These are phyloP conservation scores for Xylariomycetidae sp. DNA, from an alignment of 2,329 filamentous ascomycete species.

Conservation along the genomic window DNA sequence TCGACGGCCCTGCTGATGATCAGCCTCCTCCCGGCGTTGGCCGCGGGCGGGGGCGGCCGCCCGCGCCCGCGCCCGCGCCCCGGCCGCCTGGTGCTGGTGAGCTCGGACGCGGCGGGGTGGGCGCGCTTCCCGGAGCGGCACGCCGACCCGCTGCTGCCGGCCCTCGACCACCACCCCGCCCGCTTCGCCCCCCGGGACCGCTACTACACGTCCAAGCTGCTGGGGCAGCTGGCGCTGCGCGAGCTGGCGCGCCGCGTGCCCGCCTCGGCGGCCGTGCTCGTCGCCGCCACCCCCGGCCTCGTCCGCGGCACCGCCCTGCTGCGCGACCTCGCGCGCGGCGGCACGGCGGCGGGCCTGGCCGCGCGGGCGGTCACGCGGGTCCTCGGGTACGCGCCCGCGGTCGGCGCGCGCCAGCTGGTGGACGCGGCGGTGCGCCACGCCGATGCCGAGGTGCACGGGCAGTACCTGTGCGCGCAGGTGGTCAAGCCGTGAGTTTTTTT, in stretches of 20 bases:
- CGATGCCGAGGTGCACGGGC: conserved; percentile 5
- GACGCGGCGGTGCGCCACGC: conserved; percentile 4
- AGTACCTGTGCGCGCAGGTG: too few species aligned
- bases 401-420: conserved; percentile 4
- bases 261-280: conserved; percentile 5
- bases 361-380: conserved; percentile 5
- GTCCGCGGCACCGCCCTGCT: conserved; percentile 6
- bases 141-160: conserved; percentile 2
- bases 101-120: conserved; percentile 15
- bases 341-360: neutral
- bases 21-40: conserved; percentile 39
- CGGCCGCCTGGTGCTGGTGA: conserved; percentile 15
- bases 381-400: conserved; percentile 3
- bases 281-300: conserved; percentile 3
- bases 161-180: neutral
- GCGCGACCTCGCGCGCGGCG: too few species aligned
- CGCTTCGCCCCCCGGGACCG: conserved; percentile 5
- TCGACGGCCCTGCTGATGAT: conserved; percentile 41
- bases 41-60: too few species aligned
- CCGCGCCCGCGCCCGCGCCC: neutral
- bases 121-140: conserved; percentile 9
- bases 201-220: conserved; percentile 10
- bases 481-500: conserved; percentile 7
- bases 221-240: conserved; percentile 16
- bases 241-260: conserved; percentile 19